Evolutionary conservation across 345 rosid species (phyloP).

Genomic region (Bruguiera gymnorhiza): DNA sequence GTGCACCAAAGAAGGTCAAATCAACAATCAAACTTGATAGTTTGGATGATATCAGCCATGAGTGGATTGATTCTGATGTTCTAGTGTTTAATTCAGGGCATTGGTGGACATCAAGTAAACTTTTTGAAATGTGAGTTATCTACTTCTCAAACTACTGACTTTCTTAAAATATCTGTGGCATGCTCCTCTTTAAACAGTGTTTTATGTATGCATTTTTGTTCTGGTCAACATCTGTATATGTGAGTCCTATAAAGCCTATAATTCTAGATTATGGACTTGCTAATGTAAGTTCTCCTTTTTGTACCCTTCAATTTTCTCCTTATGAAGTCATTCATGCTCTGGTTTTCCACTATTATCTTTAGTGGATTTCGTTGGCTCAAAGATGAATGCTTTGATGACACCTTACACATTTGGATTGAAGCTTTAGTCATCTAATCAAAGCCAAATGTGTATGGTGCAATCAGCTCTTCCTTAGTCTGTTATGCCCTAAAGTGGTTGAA

Average conservation of each 20-base stretch:
- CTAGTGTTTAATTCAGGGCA: constrained; percentile 70
- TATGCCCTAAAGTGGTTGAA: too few species aligned
- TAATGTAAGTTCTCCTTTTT: background rate
- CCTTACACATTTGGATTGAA: background rate
- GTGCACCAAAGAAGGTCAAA: constrained; percentile 65
- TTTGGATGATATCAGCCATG: constrained; percentile 58
- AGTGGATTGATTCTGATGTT: constrained; percentile 69
- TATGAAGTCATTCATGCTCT: background rate
- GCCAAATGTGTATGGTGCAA: background rate
- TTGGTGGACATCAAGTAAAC: constrained; percentile 74
- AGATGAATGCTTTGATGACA: background rate
- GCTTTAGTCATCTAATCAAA: background rate
- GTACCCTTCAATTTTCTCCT: background rate
- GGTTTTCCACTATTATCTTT: background rate
- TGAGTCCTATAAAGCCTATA: too few species aligned
- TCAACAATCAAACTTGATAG: constrained; percentile 46
- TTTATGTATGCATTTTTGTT: constrained; percentile 1
- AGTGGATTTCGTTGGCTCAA: background rate
- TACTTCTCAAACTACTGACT: background rate
- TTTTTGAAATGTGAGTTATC: constrained; percentile 59
- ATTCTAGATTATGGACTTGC: background rate
- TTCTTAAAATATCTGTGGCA: background rate
- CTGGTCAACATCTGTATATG: background rate
- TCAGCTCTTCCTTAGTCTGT: too few species aligned
- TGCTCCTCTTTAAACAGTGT: background rate